A percentile compares a stretch with the other conserved stretches of the same genome.
phyloP scores from a whole-genome alignment of 2,329 filamentous ascomycete genomes.

The Graphilbum sp. region DNA sequence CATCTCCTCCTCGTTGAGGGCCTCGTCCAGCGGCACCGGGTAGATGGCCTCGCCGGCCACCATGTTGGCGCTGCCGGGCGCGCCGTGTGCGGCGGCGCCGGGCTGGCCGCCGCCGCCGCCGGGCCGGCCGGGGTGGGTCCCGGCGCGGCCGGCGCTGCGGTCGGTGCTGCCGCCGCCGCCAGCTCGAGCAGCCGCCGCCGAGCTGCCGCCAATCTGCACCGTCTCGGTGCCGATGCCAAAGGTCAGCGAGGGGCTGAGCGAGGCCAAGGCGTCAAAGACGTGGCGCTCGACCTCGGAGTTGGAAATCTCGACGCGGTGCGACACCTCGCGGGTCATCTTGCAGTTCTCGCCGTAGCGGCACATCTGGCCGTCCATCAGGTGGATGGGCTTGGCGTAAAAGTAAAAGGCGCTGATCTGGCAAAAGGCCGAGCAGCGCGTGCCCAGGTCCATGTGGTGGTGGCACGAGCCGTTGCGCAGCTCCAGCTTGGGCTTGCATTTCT shows the following conservation, averaged over 20 bases:
- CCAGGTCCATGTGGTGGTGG: slow-evolving; percentile 5
- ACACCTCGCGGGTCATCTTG: slow-evolving; percentile 4
- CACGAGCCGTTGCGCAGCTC: slow-evolving; percentile 3
- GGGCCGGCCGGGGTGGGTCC: too few relatives aligned
- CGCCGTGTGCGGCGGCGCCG: too few relatives aligned
- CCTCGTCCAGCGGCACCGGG: too few relatives aligned
- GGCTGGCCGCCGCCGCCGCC: too few relatives aligned
- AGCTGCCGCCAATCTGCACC: background rate
- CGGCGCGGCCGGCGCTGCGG: too few relatives aligned
- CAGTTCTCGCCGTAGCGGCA: slow-evolving; percentile 7
- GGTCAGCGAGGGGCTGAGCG: background rate
- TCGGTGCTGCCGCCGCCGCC: background rate
- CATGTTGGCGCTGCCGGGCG: too few relatives aligned
- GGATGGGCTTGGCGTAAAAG: slow-evolving; percentile 2
- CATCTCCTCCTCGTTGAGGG: too few relatives aligned
- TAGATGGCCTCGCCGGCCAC: too few relatives aligned
- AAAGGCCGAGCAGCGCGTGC: slow-evolving; percentile 3
- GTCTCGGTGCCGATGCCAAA: slow-evolving; percentile 1
- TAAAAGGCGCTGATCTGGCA: slow-evolving; percentile 6
- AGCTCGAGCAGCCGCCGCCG: too few relatives aligned
- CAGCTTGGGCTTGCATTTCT: slow-evolving; percentile 2
- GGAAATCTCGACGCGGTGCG: slow-evolving; percentile 4
- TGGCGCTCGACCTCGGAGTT: slow-evolving; percentile 7
- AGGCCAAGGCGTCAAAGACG: slow-evolving; percentile 2
- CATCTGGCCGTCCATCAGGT: slow-evolving; percentile 6